Evolutionary conservation across 2,329 filamentous ascomycete species (phyloP), one percentile per base, ranked within the genome.

Genomic region (Drechslerella stenobrocha): DNA sequence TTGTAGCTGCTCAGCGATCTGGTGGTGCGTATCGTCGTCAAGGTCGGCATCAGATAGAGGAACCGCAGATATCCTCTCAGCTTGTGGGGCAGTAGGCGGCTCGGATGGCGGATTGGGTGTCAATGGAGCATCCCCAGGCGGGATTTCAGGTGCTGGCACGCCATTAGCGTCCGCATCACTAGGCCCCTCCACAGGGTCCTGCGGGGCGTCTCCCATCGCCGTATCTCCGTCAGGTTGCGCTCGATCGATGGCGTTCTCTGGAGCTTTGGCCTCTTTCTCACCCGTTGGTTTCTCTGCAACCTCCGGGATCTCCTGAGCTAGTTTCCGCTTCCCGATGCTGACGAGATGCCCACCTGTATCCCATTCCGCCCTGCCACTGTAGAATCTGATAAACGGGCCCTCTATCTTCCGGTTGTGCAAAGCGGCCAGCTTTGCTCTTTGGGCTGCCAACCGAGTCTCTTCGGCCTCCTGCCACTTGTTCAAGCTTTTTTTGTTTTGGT

Each of bases 381-480:
- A 96, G 76, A 88, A 92, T 1, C 89, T 89, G 40, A 96, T 86
- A 8, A 96, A 89, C 0, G 93, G 90, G 0, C 93, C 93, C 55
- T 92, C 86, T 6, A 97, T 81, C 51, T 88, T 89, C 48, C 91
- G 84, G 75, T 90, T 89, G 73, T 95, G 88, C 72, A 97, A 80
- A 11, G 92, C 93, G 35, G 92, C 90, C 47, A 97, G 80, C 77
- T 88, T 92, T 37, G 86, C 87, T 70, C 85, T 83, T 69, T 92
- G 83, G 74, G 95, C 88, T 73, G 92, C 89, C 71, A 91, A 88
- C 63, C 92, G 85, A 75, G 87, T 85, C 77, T 90, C 90, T 78
- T 98, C 93, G 4, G 90, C 89, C 76, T 90, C 87, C 76, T 97
- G 91, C 91, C 92, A 97, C 58, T 89, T 83, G 74, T 92, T 96